Evolutionary conservation across 1,284 basidiomycete genomes (phyloP).

Genomic region (Apiotrichum montevideense): DNA sequence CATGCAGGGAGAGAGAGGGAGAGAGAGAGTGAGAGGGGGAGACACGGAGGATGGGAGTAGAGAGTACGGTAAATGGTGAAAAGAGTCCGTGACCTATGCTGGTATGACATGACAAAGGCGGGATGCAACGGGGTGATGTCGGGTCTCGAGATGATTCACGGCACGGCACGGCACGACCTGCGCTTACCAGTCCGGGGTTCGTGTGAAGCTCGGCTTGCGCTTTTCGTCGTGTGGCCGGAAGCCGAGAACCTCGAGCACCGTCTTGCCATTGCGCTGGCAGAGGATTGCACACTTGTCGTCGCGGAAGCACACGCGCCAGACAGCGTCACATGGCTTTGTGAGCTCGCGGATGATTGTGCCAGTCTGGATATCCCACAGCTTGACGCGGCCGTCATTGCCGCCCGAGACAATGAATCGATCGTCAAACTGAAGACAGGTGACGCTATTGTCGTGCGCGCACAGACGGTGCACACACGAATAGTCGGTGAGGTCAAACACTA

Average conservation of each 20-base stretch:
- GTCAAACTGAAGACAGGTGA: conserved; percentile 86
- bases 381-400: conserved; percentile 86
- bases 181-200: conserved; percentile 15
- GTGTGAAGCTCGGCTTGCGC: conserved; percentile 1
- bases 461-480: conserved; percentile 48
- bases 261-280: conserved; percentile 75
- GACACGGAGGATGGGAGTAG: neutral
- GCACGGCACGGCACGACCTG: neutral
- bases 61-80: neutral
- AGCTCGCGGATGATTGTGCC: conserved; percentile 70
- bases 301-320: conserved; percentile 81
- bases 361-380: conserved; percentile 70
- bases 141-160: no score
- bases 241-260: conserved; percentile 70
- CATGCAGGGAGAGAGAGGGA: no score
- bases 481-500: conserved; percentile 71
- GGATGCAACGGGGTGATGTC: no score
- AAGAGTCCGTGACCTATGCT: neutral
- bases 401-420: conserved; percentile 58
- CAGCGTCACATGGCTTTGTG: conserved; percentile 66
- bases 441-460: conserved; percentile 79
- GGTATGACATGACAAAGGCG: no score
- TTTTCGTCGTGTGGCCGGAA: conserved; percentile 39
- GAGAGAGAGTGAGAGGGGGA: no score
- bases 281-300: conserved; percentile 75